Conservation (phyloP, 2,329 filamentous ascomycete genomes). For the Fusarium torreyae region DNA sequence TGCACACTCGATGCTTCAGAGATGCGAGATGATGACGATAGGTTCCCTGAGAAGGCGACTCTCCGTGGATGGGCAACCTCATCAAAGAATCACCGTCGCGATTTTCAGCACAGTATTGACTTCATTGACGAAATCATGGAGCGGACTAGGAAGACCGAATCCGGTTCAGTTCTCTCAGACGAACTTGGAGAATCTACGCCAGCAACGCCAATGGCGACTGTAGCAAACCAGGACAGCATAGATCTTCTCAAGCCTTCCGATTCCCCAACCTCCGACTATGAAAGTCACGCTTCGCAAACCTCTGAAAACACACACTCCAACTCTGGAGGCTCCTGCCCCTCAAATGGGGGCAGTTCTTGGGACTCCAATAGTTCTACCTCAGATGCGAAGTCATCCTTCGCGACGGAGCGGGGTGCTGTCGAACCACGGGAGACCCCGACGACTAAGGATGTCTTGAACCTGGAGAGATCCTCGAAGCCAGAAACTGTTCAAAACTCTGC, state of each 20-base stretch:
- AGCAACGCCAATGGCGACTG: neutral
- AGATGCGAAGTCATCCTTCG: neutral
- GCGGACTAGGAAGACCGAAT: neutral
- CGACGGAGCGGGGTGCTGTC: neutral
- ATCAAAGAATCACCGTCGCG: neutral
- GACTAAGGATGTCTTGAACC: neutral
- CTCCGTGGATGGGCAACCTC: neutral
- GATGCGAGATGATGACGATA: neutral
- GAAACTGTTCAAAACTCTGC: neutral
- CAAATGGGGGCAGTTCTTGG: neutral
- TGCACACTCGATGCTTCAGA: too few relatives aligned
- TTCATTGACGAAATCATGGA: slow-evolving; percentile 3
- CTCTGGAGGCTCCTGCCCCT: neutral
- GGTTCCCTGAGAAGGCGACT: neutral
- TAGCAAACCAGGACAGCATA: neutral
- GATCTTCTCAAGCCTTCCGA: neutral
- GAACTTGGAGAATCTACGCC: neutral
- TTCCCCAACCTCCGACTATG: neutral
- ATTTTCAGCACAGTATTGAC: neutral
- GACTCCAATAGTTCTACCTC: neutral
- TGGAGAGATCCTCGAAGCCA: neutral
- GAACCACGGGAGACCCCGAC: neutral
- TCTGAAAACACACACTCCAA: neutral
- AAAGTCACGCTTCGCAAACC: neutral
- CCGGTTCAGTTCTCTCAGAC: neutral